These are phyloP conservation scores for Ophiocordyceps unilateralis DNA, from an alignment of 2,329 filamentous ascomycete species.

Conservation along the genomic window DNA sequence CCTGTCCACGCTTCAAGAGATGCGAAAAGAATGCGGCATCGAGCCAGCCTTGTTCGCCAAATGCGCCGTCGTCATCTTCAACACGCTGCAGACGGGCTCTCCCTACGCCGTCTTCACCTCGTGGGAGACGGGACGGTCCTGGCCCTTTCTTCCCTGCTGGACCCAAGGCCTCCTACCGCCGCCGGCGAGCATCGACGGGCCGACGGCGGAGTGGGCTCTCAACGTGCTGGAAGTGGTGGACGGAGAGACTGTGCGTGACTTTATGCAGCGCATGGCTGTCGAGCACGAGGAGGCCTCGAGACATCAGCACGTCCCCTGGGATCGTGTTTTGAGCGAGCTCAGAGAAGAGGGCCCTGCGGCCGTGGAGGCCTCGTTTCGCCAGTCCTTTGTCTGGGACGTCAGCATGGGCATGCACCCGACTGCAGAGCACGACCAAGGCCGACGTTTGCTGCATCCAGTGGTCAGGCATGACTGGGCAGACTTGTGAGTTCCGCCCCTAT, in stretches of 20 bases:
- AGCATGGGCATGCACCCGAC: constrained; percentile 12
- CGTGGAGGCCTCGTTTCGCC: constrained; percentile 16
- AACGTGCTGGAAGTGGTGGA: constrained; percentile 12
- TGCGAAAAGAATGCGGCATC: constrained; percentile 8
- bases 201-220: constrained; percentile 18
- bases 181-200: constrained; percentile 19
- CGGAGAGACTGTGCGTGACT: constrained; percentile 11
- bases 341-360: constrained; percentile 15
- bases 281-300: constrained; percentile 10
- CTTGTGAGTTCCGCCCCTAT: constrained; percentile 11
- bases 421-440: constrained; percentile 5
- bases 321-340: constrained; percentile 12
- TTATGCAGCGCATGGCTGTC: constrained; percentile 10
- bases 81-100: constrained; percentile 13
- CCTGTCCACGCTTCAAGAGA: constrained; percentile 8
- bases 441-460: constrained; percentile 11
- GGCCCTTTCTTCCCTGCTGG: constrained; percentile 20
- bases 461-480: constrained; percentile 20
- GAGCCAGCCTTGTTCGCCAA: constrained; percentile 13
- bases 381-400: constrained; percentile 21
- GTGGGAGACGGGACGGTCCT: constrained; percentile 17
- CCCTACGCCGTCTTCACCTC: constrained; percentile 16
- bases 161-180: constrained; percentile 16
- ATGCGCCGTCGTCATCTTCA: constrained; percentile 16
- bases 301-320: constrained; percentile 18